phyloP scores from a whole-genome alignment of 768 basidiomycete species.

The Mycena leptocephala region DNA sequence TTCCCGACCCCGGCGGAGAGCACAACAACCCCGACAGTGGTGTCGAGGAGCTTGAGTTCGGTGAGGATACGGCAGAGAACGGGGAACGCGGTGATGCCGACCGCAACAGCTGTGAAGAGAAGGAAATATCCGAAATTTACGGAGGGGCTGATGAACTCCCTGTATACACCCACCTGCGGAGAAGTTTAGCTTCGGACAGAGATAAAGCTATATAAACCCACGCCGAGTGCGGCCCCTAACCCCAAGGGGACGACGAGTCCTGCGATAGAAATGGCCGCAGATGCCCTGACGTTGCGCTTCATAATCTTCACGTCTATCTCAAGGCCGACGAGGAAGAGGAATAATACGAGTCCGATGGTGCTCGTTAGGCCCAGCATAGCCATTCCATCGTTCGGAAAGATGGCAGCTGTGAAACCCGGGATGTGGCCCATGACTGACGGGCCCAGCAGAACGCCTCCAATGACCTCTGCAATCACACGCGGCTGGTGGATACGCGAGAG shows the following conservation, averaged over 20 bases:
- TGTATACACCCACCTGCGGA: constrained; percentile 86
- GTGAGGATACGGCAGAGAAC: constrained; percentile 90
- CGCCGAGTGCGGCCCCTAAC: constrained; percentile 81
- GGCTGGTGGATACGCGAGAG: constrained; percentile 87
- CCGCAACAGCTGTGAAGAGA: constrained; percentile 88
- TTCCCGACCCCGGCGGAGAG: constrained; percentile 90
- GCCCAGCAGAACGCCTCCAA: constrained; percentile 92
- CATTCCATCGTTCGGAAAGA: constrained; percentile 71
- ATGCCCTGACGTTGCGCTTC: constrained; percentile 72
- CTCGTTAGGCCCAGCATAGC: constrained; percentile 79
- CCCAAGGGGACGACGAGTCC: constrained; percentile 88
- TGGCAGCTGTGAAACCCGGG: constrained; percentile 74
- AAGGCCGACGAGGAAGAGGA: constrained; percentile 88
- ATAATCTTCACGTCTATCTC: constrained; percentile 86
- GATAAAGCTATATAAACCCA: constrained; percentile 86
- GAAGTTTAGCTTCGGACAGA: too few relatives aligned
- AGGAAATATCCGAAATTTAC: constrained; percentile 88
- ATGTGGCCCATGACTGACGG: constrained; percentile 86
- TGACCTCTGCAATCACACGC: constrained; percentile 93
- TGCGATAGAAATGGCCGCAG: constrained; percentile 72
- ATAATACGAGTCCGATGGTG: constrained; percentile 83
- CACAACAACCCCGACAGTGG: constrained; percentile 87
- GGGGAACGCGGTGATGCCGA: constrained; percentile 88
- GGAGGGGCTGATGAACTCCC: constrained; percentile 69
- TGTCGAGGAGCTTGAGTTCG: constrained; percentile 86